Conservation (phyloP, 768 basidiomycete species). For the Tubosaeta brunneosetosa region DNA sequence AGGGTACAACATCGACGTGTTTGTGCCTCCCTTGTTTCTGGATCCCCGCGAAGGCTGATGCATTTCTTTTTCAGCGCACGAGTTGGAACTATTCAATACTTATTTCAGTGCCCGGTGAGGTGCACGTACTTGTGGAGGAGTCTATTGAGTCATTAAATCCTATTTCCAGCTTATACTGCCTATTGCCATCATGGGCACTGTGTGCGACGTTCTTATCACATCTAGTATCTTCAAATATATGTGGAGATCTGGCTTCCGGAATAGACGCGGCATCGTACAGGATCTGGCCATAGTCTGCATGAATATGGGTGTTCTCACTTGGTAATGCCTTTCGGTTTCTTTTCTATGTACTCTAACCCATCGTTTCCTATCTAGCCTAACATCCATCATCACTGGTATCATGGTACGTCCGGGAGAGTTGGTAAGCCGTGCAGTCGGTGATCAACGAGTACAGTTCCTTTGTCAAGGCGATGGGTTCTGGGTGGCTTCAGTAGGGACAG, state of each 20-base stretch:
- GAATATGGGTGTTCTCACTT: conserved; percentile 11
- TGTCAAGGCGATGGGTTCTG: conserved; percentile 1
- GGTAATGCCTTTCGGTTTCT: background rate
- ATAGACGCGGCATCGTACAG: conserved; percentile 3
- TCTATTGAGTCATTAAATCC: background rate
- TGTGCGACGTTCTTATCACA: conserved; percentile 12
- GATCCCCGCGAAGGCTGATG: background rate
- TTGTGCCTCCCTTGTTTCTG: background rate
- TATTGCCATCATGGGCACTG: background rate
- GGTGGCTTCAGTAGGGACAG: conserved; percentile 4
- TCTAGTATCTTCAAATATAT: conserved; percentile 9
- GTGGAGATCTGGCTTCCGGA: conserved; percentile 12
- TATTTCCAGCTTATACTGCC: conserved; percentile 3
- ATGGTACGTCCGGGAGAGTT: background rate
- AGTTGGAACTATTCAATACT: conserved; percentile 1
- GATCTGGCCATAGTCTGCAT: conserved; percentile 10
- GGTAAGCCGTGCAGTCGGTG: background rate
- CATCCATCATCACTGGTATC: background rate
- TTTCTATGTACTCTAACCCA: background rate
- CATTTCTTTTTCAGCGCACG: conserved; percentile 1
- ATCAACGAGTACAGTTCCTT: background rate
- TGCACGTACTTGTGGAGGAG: no score
- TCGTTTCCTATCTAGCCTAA: background rate
- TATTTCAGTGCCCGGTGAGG: conserved; percentile 6
- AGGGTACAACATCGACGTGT: conserved; percentile 7